Conservation (phyloP, 352 stramenopile species). For the Pythium chondricola region DNA sequence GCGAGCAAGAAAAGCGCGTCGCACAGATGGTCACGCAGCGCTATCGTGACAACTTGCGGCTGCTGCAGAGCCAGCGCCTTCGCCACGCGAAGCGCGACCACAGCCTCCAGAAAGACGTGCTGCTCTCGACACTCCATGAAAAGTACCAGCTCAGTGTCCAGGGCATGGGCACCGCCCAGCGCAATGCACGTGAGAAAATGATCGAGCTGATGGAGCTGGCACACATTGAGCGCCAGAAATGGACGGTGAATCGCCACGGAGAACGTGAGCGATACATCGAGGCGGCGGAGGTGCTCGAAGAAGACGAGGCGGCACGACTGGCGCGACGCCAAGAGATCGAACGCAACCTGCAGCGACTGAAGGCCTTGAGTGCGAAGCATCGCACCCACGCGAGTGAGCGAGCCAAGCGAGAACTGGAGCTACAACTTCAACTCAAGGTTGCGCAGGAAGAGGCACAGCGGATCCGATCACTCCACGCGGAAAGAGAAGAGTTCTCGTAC, state of each 20-base stretch:
- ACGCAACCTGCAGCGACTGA: conserved; percentile 38
- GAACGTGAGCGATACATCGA: conserved; percentile 29
- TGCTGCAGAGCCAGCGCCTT: conserved; percentile 35
- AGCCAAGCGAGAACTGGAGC: conserved; percentile 31
- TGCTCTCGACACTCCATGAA: conserved; percentile 39
- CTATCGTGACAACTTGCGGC: conserved; percentile 59
- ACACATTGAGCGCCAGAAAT: conserved; percentile 48
- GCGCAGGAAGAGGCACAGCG: conserved; percentile 26
- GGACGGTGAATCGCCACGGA: conserved; percentile 33
- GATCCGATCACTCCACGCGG: conserved; percentile 16
- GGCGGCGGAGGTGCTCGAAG: conserved; percentile 21
- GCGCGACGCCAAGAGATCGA: conserved; percentile 31
- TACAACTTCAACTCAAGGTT: conserved; percentile 18
- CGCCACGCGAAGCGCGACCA: conserved; percentile 21
- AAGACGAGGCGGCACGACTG: conserved; percentile 20
- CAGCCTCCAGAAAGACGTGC: conserved; percentile 23
- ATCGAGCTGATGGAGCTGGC: conserved; percentile 45
- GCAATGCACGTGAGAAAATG: conserved; percentile 49
- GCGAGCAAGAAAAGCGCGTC: conserved; percentile 47
- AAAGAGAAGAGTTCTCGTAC: conserved; percentile 39
- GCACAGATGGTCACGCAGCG: conserved; percentile 64
- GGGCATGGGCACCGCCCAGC: conserved; percentile 53
- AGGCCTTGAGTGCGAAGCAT: conserved; percentile 34
- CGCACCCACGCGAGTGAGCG: conserved; percentile 31
- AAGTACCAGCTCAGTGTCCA: conserved; percentile 58